A percentile compares a stretch with the other conserved stretches of the same genome.
Conservation (phyloP, 805 yeast genomes). For the Maudiozyma turicensis region DNA sequence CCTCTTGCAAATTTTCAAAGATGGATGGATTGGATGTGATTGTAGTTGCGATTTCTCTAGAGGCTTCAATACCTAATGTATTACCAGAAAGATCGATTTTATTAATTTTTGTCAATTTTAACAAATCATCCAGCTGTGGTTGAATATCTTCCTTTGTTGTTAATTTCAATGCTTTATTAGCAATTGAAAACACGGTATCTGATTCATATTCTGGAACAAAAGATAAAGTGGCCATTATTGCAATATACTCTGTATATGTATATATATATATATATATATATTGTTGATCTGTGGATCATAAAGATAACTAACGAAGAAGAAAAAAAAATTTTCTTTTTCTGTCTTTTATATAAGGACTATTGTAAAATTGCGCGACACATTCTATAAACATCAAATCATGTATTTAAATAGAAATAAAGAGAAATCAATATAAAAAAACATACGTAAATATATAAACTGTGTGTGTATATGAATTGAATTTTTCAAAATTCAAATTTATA, state of each 20-base stretch:
- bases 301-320: too few relatives aligned
- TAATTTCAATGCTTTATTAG: slow-evolving; percentile 69
- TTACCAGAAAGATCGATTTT: slow-evolving; percentile 83
- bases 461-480: too few relatives aligned
- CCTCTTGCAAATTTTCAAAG: slow-evolving; percentile 45
- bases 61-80: slow-evolving; percentile 88
- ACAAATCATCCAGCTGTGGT: slow-evolving; percentile 55
- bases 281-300: background rate
- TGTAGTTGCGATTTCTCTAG: slow-evolving; percentile 55
- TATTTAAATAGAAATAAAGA: too few relatives aligned
- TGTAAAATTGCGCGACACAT: too few relatives aligned
- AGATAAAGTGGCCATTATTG: slow-evolving; percentile 33
- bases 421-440: too few relatives aligned
- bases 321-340: too few relatives aligned
- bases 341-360: too few relatives aligned
- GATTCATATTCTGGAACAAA: slow-evolving; percentile 35
- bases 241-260: too few relatives aligned
- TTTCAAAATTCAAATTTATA: too few relatives aligned
- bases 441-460: too few relatives aligned
- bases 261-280: too few relatives aligned
- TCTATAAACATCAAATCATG: too few relatives aligned
- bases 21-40: slow-evolving; percentile 31
- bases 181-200: slow-evolving; percentile 46
- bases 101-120: slow-evolving; percentile 28
- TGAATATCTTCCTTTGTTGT: slow-evolving; percentile 63